These are phyloP conservation scores for Lachancea quebecensis DNA, from an alignment of 805 yeast genomes.

Conservation along the genomic window DNA sequence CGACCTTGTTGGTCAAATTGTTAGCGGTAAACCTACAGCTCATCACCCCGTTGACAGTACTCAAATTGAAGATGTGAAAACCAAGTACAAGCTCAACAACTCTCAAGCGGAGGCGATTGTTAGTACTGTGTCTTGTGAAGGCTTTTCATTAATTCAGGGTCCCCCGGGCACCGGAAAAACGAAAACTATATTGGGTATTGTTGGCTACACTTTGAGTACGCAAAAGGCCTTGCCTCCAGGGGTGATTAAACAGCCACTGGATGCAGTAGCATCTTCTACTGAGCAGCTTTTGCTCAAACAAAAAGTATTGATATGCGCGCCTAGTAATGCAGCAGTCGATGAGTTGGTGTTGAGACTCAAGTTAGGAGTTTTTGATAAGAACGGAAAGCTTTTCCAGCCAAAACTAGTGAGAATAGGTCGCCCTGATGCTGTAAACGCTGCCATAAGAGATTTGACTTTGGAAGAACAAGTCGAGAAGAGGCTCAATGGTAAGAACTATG, in stretches of 20 bases:
- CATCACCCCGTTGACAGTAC: slow-evolving; percentile 23
- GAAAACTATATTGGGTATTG: slow-evolving; percentile 86
- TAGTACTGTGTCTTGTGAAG: slow-evolving; percentile 58
- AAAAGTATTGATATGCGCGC: slow-evolving; percentile 87
- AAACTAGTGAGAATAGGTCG: slow-evolving; percentile 82
- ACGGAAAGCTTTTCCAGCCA: slow-evolving; percentile 51
- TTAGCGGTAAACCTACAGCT: slow-evolving; percentile 53
- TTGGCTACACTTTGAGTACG: slow-evolving; percentile 64
- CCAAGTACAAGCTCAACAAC: slow-evolving; percentile 56
- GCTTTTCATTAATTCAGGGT: slow-evolving; percentile 91
- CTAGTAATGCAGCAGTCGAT: slow-evolving; percentile 98
- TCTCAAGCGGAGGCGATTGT: slow-evolving; percentile 91
- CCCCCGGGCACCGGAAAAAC: slow-evolving; percentile 99
- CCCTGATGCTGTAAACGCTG: slow-evolving; percentile 75
- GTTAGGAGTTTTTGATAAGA: slow-evolving; percentile 54
- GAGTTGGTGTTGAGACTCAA: slow-evolving; percentile 81
- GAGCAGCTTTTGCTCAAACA: slow-evolving; percentile 32
- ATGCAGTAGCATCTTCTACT: slow-evolving; percentile 12
- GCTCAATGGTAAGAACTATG: slow-evolving; percentile 36
- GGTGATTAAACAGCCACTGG: slow-evolving; percentile 30
- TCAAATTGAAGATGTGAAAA: slow-evolving; percentile 39
- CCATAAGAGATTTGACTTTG: slow-evolving; percentile 74
- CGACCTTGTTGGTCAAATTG: slow-evolving; percentile 61
- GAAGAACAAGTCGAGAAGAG: slow-evolving; percentile 77
- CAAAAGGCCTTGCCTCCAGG: slow-evolving; percentile 21